phyloP scores from a whole-genome alignment of 2,329 filamentous ascomycete genomes.

The Colletotrichum eleusines region DNA sequence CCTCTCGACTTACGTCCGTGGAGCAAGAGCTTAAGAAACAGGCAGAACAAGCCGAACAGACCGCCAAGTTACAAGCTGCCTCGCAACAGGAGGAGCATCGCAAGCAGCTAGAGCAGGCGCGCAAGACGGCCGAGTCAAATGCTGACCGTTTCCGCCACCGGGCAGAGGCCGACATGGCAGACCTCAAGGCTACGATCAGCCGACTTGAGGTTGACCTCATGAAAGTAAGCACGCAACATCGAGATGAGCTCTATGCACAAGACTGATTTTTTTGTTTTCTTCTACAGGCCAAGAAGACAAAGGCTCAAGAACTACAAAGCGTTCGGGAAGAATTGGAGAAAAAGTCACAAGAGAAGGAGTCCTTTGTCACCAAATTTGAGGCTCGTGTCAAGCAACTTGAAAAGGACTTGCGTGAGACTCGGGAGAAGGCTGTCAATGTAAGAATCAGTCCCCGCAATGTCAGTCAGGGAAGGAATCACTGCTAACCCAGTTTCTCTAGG shows the following conservation, averaged over 20 bases:
- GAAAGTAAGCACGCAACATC: slow-evolving; percentile 60
- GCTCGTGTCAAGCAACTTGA: slow-evolving; percentile 49
- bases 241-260: too few species aligned
- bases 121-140: slow-evolving; percentile 63
- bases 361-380: slow-evolving; percentile 53
- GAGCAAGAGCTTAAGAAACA: slow-evolving; percentile 46
- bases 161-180: slow-evolving; percentile 72
- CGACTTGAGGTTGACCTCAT: slow-evolving; percentile 72
- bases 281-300: slow-evolving; percentile 68
- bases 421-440: slow-evolving; percentile 43
- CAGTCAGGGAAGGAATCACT: neutral
- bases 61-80: slow-evolving; percentile 44
- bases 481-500: slow-evolving; percentile 44
- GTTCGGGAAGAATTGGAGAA: slow-evolving; percentile 56
- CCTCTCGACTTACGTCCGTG: neutral
- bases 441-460: neutral
- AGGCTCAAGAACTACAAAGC: slow-evolving; percentile 69
- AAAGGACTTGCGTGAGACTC: slow-evolving; percentile 47
- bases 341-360: slow-evolving; percentile 58
- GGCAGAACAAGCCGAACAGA: slow-evolving; percentile 53
- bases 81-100: slow-evolving; percentile 49
- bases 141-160: slow-evolving; percentile 61
- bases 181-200: slow-evolving; percentile 70
- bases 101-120: slow-evolving; percentile 59
- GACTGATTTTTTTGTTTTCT: slow-evolving; percentile 42